Base-by-base conservation (phyloP, 1,284 basidiomycete genomes). In the Prillingera fragicola region DNA sequence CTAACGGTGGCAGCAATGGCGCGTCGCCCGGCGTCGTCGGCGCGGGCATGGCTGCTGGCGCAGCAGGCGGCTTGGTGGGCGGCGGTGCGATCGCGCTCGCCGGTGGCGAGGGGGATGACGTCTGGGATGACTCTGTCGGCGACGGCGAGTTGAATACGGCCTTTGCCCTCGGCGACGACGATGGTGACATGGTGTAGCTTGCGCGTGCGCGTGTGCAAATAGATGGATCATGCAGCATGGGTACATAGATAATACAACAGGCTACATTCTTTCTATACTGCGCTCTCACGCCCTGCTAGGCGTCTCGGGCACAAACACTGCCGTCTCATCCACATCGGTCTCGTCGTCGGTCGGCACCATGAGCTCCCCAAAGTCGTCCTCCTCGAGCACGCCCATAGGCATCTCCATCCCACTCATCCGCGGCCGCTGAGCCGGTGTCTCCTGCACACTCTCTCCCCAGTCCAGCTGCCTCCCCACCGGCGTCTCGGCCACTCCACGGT, bases 311-410 rank as follows among this genome's bases (percentile, higher is more conserved):
- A 62, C 43, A 18, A 35, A 25, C 25, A 32, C 7, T 37, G 10
- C 33, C 36, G 17, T 39, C 38, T 33, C 42, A 12, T 35, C 23
- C 19, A 9, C 36, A 5, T 48, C 55, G 8, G 55, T 57, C 48
- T 63, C 63, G 26, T 67, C 66, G 46, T 69, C 66, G 5, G 66
- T 69, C 55, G 61, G 60, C 28, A 66, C 65, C 66, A 67, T 66
- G 17, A 66, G 41, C 6, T 57, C 65, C 2, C 37, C 66, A 17
- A 67, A 35, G 12, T 56, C 49, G 47, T 60, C 63, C 31, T 62
- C 62, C 31, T 34, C 34, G n/a, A n/a, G n/a, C n/a, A n/a, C n/a
- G 17, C 29, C 33, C 13, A 34, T 38, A 27, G 15, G 33, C n/a
- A 9, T 8, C 23, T 26, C 25, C 3, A 8, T 18, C 25, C 29